Evolutionary conservation across 2,329 filamentous ascomycete genomes (phyloP).

Genomic region (Sordariomycetes sp.): DNA sequence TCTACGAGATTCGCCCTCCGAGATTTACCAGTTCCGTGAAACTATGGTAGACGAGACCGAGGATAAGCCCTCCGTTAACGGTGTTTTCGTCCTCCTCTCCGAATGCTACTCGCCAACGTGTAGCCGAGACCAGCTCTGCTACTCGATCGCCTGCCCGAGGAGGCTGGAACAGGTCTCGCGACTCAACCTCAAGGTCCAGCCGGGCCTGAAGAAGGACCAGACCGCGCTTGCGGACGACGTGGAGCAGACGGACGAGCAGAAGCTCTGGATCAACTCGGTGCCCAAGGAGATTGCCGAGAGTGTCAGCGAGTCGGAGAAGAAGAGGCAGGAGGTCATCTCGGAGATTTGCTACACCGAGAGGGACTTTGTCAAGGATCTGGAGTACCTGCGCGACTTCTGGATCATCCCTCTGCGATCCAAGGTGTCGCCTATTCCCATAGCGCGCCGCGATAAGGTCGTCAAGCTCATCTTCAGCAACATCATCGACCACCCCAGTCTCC

Average conservation of each 20-base stretch:
- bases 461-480: constrained; percentile 93
- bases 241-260: constrained; percentile 86
- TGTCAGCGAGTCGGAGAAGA: constrained; percentile 85
- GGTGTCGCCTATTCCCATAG: constrained; percentile 76
- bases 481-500: constrained; percentile 68
- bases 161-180: constrained; percentile 89
- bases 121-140: constrained; percentile 87
- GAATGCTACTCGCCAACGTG: constrained; percentile 98
- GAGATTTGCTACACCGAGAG: constrained; percentile 98
- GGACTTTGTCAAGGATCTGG: constrained; percentile 97
- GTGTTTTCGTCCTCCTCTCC: constrained; percentile 88
- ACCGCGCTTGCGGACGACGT: constrained; percentile 58
- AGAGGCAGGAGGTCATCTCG: constrained; percentile 94
- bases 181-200: constrained; percentile 84
- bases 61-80: constrained; percentile 67
- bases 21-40: constrained; percentile 95
- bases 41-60: constrained; percentile 76
- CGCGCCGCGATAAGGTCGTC: constrained; percentile 80
- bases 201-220: constrained; percentile 60
- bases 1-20: constrained; percentile 80
- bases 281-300: constrained; percentile 88
- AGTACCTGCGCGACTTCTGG: constrained; percentile 98
- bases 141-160: constrained; percentile 92
- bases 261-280: constrained; percentile 98
- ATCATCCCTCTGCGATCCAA: constrained; percentile 79